Conservation (phyloP, 1,284 basidiomycete species). For the Leccinum subspadiceum region DNA sequence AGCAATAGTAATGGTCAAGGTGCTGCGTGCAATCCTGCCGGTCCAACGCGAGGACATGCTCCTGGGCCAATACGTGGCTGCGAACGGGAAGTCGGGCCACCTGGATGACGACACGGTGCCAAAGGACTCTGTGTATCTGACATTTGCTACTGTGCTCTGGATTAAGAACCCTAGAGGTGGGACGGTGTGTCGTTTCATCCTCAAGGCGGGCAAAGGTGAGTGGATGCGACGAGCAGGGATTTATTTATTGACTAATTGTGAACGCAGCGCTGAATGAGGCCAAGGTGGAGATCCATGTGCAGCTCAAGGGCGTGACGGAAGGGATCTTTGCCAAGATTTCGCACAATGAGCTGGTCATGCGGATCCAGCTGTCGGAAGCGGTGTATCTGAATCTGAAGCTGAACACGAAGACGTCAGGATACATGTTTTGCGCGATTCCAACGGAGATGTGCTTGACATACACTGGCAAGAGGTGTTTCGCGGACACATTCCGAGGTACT, state of each 20-base stretch:
- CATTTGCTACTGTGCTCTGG: slow-evolving; percentile 82
- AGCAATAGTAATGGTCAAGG: slow-evolving; percentile 67
- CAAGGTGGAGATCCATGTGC: slow-evolving; percentile 95
- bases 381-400: slow-evolving; percentile 82
- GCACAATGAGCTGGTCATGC: slow-evolving; percentile 92
- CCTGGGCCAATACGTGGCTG: slow-evolving; percentile 88
- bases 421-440: slow-evolving; percentile 85
- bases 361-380: slow-evolving; percentile 93
- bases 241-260: slow-evolving; percentile 10
- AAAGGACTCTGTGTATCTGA: slow-evolving; percentile 87
- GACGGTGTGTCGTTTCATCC: slow-evolving; percentile 94
- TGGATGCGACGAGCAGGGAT: slow-evolving; percentile 4
- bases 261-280: slow-evolving; percentile 86
- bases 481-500: slow-evolving; percentile 88
- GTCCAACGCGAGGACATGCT: slow-evolving; percentile 77
- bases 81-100: slow-evolving; percentile 93
- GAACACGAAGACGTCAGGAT: slow-evolving; percentile 81
- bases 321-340: slow-evolving; percentile 96
- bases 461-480: slow-evolving; percentile 77
- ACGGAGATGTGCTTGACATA: slow-evolving; percentile 97
- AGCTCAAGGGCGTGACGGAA: slow-evolving; percentile 93
- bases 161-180: slow-evolving; percentile 91
- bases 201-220: slow-evolving; percentile 94
- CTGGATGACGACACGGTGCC: slow-evolving; percentile 94
- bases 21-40: slow-evolving; percentile 84